Evolutionary conservation across 169 alveolate genomes (phyloP).

Genomic region (Toxoplasma gondii): DNA sequence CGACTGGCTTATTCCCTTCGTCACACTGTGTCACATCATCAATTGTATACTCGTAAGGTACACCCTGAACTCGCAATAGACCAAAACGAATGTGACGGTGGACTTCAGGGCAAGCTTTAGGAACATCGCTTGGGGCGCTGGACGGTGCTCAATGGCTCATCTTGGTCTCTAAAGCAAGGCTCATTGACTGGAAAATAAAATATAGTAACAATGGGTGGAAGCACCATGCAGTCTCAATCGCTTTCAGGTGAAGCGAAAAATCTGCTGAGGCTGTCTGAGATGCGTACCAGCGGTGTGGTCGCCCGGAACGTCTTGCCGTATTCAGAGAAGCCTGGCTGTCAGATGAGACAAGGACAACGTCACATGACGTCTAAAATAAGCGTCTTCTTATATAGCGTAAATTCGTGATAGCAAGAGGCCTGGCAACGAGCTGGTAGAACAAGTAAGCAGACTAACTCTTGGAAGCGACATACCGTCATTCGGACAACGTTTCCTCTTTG

Average conservation of each 20-base stretch:
- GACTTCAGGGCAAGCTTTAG: not conserved
- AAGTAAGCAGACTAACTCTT: too few species aligned
- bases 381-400: not conserved
- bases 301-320: conserved; percentile 8
- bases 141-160: not conserved
- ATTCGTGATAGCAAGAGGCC: too few species aligned
- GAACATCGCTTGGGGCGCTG: not conserved
- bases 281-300: not conserved
- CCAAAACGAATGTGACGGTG: not conserved
- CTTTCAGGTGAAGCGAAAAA: too few species aligned
- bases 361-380: not conserved
- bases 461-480: not conserved
- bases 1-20: not conserved
- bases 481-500: not conserved
- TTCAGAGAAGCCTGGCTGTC: not conserved
- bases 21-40: not conserved
- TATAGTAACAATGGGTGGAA: too few species aligned
- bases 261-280: too few species aligned
- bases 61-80: not conserved
- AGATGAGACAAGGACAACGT: not conserved
- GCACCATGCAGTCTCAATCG: too few species aligned
- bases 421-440: too few species aligned
- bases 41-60: not conserved
- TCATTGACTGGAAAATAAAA: too few species aligned
- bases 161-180: too few species aligned